A percentile compares a stretch with the other conserved stretches of the same genome.
Conservation (phyloP, 805 yeast genomes). For the Cyberlindnera veronae region DNA sequence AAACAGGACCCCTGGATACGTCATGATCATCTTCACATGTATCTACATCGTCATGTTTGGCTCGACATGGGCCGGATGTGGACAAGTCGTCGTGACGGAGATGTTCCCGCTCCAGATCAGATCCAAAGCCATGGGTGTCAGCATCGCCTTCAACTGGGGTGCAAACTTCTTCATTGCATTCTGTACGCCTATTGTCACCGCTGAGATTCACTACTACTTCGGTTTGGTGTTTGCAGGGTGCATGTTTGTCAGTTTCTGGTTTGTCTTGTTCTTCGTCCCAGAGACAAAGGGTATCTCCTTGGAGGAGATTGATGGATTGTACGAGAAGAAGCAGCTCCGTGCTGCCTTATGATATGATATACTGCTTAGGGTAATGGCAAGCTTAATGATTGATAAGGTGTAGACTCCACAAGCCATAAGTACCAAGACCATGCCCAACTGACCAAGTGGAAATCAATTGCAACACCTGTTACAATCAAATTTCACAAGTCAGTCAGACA, state of each 20-base stretch:
- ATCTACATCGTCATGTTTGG: constrained; percentile 49
- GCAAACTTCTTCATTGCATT: constrained; percentile 52
- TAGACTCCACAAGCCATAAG: no score
- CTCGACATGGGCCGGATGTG: constrained; percentile 57
- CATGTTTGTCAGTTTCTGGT: constrained; percentile 39
- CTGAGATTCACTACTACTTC: constrained; percentile 53
- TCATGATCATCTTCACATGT: constrained; percentile 54
- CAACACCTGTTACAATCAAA: not conserved
- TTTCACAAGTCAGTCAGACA: not conserved
- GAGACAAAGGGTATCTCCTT: constrained; percentile 79
- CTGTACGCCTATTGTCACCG: constrained; percentile 58
- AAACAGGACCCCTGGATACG: constrained; percentile 40
- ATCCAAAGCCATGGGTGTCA: constrained; percentile 49
- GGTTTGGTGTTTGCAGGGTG: constrained; percentile 56
- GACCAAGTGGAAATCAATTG: no score
- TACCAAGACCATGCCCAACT: no score
- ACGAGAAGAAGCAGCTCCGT: constrained; percentile 30
- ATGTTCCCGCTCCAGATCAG: constrained; percentile 58
- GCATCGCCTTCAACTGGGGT: constrained; percentile 53
- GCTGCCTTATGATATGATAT: no score
- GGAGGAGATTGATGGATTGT: constrained; percentile 72
- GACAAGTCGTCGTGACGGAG: constrained; percentile 43
- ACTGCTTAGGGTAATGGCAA: no score
- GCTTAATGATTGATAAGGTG: no score
- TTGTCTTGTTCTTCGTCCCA: constrained; percentile 54